A percentile compares a stretch with the other conserved stretches of the same genome.
phyloP scores from a whole-genome alignment of 2,329 filamentous ascomycete genomes.

The Ceratocystiopsis minuta region DNA sequence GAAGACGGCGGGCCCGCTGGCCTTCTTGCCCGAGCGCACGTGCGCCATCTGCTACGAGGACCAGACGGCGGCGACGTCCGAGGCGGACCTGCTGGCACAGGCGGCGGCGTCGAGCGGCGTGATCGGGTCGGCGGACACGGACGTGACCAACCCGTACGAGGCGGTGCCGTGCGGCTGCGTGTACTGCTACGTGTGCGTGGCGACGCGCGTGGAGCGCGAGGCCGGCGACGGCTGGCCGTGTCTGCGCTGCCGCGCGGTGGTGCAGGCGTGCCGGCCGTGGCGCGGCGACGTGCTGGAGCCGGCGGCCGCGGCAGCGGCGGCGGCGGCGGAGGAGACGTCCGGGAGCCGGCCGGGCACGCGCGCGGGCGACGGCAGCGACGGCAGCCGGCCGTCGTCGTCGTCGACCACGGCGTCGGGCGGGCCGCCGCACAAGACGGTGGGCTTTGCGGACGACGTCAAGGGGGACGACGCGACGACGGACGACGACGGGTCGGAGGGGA shows the following conservation, averaged over 20 bases:
- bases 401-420: slow-evolving; percentile 6
- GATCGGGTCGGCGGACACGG: slow-evolving; percentile 73
- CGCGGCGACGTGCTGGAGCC: slow-evolving; percentile 66
- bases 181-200: slow-evolving; percentile 94
- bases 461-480: slow-evolving; percentile 13
- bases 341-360: too few species aligned
- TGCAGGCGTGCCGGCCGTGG: slow-evolving; percentile 83
- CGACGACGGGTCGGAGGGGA: slow-evolving; percentile 10
- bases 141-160: slow-evolving; percentile 93
- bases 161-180: slow-evolving; percentile 75
- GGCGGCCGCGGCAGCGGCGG: slow-evolving; percentile 8
- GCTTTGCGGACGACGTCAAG: slow-evolving; percentile 39
- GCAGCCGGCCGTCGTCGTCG: slow-evolving; percentile 3
- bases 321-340: neutral
- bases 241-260: slow-evolving; percentile 66
- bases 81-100: slow-evolving; percentile 56
- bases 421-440: slow-evolving; percentile 34
- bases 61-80: slow-evolving; percentile 59
- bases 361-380: neutral
- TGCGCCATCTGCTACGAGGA: slow-evolving; percentile 96
- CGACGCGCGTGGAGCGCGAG: slow-evolving; percentile 73
- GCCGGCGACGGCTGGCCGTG: slow-evolving; percentile 92
- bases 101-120: slow-evolving; percentile 56
- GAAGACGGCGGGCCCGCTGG: slow-evolving; percentile 52
- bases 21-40: slow-evolving; percentile 78